Evolutionary conservation across 2,329 filamentous ascomycete genomes (phyloP).

Genomic region (Aspergillus costaricaensis): DNA sequence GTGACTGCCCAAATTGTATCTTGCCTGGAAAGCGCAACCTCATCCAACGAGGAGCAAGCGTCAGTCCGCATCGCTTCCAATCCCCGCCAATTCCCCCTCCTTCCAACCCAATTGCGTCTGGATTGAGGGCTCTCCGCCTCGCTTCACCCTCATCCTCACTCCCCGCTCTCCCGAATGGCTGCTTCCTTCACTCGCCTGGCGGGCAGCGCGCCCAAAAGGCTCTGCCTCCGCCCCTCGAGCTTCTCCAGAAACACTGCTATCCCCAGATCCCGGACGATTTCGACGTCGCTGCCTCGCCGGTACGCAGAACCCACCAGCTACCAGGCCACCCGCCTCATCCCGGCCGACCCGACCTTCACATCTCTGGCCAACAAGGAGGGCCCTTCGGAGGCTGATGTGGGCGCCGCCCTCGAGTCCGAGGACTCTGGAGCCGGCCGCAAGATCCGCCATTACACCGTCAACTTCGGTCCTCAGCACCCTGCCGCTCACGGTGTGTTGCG

Average conservation of each 20-base stretch:
- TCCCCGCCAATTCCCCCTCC: constrained; percentile 35
- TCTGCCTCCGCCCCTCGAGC: constrained; percentile 57
- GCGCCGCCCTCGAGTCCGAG: constrained; percentile 51
- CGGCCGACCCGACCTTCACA: constrained; percentile 59
- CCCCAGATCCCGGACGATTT: constrained; percentile 56
- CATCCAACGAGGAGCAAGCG: constrained; percentile 23
- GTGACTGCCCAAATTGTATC: constrained; percentile 40
- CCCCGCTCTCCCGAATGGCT: constrained; percentile 53
- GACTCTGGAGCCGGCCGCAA: constrained; percentile 63
- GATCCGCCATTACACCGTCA: constrained; percentile 98
- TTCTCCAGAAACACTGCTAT: constrained; percentile 43
- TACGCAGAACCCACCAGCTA: constrained; percentile 53
- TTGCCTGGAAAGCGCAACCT: constrained; percentile 29
- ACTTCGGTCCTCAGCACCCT: constrained; percentile 98
- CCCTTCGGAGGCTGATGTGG: constrained; percentile 42
- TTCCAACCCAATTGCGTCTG: constrained; percentile 39
- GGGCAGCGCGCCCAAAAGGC: constrained; percentile 60
- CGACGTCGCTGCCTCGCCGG: constrained; percentile 56
- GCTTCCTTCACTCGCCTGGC: constrained; percentile 62
- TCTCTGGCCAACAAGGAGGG: constrained; percentile 46
- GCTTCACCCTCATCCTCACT: constrained; percentile 22
- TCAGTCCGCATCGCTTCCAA: constrained; percentile 31
- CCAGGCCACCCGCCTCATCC: constrained; percentile 57
- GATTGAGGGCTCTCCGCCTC: constrained; percentile 37
- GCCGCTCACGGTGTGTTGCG: constrained; percentile 97